These are phyloP conservation scores for Garcia nutans DNA, from an alignment of 345 rosid genomes.

Conservation along the genomic window DNA sequence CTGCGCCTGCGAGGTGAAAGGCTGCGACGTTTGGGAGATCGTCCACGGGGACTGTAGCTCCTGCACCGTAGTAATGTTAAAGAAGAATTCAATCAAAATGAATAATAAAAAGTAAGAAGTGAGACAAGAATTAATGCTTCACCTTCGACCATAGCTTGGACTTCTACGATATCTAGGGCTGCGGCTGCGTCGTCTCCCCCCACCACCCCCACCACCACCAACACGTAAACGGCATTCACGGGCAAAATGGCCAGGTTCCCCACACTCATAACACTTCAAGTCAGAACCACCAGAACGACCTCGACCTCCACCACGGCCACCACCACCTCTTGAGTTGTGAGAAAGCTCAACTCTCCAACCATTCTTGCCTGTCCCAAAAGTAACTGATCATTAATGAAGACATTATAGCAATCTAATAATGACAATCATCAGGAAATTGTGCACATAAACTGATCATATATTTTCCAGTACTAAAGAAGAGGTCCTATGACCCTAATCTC, in stretches of 20 bases:
- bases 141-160: conserved; percentile 88
- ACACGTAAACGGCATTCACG: conserved; percentile 79
- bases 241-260: conserved; percentile 91
- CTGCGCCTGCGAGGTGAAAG: conserved; percentile 85
- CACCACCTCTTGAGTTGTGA: conserved; percentile 63
- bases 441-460: neutral
- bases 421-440: neutral
- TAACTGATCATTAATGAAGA: neutral
- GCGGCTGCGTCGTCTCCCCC: conserved; percentile 68
- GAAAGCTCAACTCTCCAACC: conserved; percentile 91
- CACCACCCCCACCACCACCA: conserved; percentile 33
- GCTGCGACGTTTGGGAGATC: conserved; percentile 77
- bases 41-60: conserved; percentile 86
- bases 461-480: no score
- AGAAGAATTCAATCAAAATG: neutral
- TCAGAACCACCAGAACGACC: conserved; percentile 86
- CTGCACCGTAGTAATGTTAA: conserved; percentile 32
- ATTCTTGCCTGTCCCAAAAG: conserved; percentile 57
- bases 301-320: conserved; percentile 42
- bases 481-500: no score
- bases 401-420: neutral
- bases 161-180: conserved; percentile 83
- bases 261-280: conserved; percentile 87
- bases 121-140: conserved; percentile 5
- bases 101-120: neutral